These are phyloP conservation scores for Arthrinium puccinioides DNA, from an alignment of 2,329 filamentous ascomycete species.

Conservation along the genomic window DNA sequence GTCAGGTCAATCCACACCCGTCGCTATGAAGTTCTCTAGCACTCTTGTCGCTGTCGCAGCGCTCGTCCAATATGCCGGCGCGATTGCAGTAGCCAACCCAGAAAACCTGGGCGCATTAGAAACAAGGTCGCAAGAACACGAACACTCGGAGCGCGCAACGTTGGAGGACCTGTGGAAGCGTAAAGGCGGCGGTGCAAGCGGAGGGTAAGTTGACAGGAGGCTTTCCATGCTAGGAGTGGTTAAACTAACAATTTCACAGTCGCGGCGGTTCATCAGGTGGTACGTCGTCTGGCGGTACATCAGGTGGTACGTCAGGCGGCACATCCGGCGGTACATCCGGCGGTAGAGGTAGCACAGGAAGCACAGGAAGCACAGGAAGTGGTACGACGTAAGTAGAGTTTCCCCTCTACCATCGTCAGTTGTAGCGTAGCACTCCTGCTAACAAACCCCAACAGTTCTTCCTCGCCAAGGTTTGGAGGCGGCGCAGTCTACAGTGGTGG, in stretches of 20 bases:
- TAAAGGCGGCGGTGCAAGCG: slow-evolving; percentile 51
- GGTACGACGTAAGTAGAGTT: too few species aligned
- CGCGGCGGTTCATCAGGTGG: slow-evolving; percentile 11
- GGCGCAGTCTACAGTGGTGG: slow-evolving; percentile 63
- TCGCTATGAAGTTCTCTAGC: slow-evolving; percentile 19
- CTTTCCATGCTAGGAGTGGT: not conserved
- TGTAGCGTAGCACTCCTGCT: slow-evolving; percentile 1
- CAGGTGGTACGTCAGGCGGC: slow-evolving; percentile 2
- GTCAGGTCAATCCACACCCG: too few species aligned
- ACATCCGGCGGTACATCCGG: slow-evolving; percentile 7
- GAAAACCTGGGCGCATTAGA: slow-evolving; percentile 12
- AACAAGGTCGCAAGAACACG: slow-evolving; percentile 8
- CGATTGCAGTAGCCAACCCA: slow-evolving; percentile 11
- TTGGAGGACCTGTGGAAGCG: slow-evolving; percentile 49
- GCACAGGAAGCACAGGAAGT: not conserved
- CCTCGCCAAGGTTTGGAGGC: slow-evolving; percentile 38
- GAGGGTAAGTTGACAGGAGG: slow-evolving; percentile 26
- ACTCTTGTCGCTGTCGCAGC: slow-evolving; percentile 14
- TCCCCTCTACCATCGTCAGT: not conserved
- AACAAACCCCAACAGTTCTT: too few species aligned
- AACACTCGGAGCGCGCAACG: slow-evolving; percentile 12
- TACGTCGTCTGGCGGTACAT: not conserved
- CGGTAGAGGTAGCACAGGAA: not conserved
- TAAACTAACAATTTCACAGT: slow-evolving; percentile 4
- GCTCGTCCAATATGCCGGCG: slow-evolving; percentile 11